Base-by-base conservation (phyloP, 306 rosid genomes). In the Hippophae rhamnoides region DNA sequence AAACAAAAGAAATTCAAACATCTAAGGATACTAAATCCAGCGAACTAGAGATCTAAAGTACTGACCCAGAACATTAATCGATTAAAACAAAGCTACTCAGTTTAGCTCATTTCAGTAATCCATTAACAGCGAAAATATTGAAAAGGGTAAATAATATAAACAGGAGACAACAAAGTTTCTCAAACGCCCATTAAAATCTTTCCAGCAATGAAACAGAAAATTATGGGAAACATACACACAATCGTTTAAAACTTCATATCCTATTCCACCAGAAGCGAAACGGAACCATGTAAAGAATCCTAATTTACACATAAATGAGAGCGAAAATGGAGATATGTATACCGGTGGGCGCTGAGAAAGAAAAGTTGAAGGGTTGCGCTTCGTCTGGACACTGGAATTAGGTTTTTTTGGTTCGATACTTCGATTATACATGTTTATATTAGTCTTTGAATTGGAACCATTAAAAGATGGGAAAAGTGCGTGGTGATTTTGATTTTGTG, bases 311-410 rank as follows among this genome's bases (percentile, higher is more conserved):
- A 43, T 1, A 44, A 3, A 13, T 8, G 5, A 12, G 12, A 38
- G 5, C 13, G 18, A 40, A 64, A 42, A 41, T 18, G 43, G 49
- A 56, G 42, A 58, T 49, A 27, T 5, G 4, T 14, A 42, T 45
- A 68, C 67, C 64, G 8, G 51, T 11, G 48, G 25, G 18, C 57
- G 9, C 45, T 38, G 47, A 61, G 50, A 50, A 51, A 3, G 9
- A 51, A 52, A 52, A 27, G 50, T 41, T 25, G 47, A 44, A 56
- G 50, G 38, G 51, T 27, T 46, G 56, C 60, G 66, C 67, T 60
- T 60, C 23, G 23, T 18, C 23, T 18, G 23, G 23, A 18, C 23
- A 18, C 23, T 18, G 23, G 23, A 18, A 18, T 18, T 18, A 18
- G 23, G 23, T 18, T 18, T 18, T 18, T 1, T 18, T 18, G 23